Percentiles rank a stretch among this genome's conserved stretches.
These are phyloP conservation scores for Dacryopinax spathularia DNA, from an alignment of 768 basidiomycete genomes.

Conservation along the genomic window DNA sequence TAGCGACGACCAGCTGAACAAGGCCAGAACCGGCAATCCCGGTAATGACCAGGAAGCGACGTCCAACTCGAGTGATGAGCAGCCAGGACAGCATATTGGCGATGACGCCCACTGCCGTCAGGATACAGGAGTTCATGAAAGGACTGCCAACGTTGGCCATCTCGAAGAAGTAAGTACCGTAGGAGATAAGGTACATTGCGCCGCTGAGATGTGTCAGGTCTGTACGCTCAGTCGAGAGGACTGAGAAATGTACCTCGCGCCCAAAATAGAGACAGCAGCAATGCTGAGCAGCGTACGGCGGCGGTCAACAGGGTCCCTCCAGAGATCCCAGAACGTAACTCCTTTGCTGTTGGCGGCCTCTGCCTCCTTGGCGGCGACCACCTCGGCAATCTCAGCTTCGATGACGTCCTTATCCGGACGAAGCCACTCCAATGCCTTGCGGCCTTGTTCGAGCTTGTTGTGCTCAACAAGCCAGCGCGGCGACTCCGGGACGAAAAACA, in stretches of 20 bases:
- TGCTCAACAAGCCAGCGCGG: neutral
- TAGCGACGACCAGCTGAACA: neutral
- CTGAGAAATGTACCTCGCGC: neutral
- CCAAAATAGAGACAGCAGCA: neutral
- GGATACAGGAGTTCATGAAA: conserved; percentile 1
- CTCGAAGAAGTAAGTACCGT: neutral
- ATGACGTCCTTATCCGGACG: neutral
- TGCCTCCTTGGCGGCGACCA: neutral
- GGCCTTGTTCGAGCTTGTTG: neutral
- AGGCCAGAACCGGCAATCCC: neutral
- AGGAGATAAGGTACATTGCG: neutral
- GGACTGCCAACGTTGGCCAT: neutral
- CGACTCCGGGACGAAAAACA: neutral
- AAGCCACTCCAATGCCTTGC: conserved; percentile 6
- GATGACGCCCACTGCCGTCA: neutral
- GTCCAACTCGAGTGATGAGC: neutral
- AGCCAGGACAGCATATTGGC: neutral
- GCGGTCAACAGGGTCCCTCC: neutral
- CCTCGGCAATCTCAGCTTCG: neutral
- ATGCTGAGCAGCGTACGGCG: neutral
- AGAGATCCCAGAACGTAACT: neutral
- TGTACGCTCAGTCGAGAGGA: neutral
- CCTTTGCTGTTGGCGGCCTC: neutral
- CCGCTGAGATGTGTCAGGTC: neutral
- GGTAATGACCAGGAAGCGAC: neutral